A percentile compares a stretch with the other conserved stretches of the same genome.
These are phyloP conservation scores for Sarocladium oryzae DNA, from an alignment of 2,329 filamentous ascomycete genomes.

Conservation along the genomic window DNA sequence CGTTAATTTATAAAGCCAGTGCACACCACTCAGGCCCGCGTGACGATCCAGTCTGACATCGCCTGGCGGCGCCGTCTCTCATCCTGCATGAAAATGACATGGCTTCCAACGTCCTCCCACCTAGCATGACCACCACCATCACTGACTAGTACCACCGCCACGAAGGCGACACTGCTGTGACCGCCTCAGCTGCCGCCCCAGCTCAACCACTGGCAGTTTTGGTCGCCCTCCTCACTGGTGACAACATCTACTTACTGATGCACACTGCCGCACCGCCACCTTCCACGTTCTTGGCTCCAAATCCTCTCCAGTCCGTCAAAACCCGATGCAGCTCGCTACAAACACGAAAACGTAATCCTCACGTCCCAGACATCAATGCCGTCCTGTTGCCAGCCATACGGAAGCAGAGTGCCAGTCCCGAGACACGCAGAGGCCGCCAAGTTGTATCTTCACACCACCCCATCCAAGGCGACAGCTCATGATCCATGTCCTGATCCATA, in stretches of 20 bases:
- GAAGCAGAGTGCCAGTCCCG: too few species aligned
- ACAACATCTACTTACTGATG: not conserved
- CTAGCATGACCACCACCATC: not conserved
- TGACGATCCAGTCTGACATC: not conserved
- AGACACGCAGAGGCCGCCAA: not conserved
- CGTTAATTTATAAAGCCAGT: not conserved
- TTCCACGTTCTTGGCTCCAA: not conserved
- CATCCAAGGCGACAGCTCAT: not conserved
- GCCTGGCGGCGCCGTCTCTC: not conserved
- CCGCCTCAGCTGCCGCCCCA: not conserved
- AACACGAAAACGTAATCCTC: too few species aligned
- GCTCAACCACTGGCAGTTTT: too few species aligned
- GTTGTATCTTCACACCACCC: not conserved
- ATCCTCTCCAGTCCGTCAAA: not conserved
- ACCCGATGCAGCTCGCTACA: not conserved
- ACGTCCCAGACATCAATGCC: too few species aligned
- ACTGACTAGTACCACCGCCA: not conserved
- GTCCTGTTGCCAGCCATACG: too few species aligned
- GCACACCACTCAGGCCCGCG: not conserved
- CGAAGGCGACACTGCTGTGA: not conserved
- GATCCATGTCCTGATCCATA: constrained; percentile 8
- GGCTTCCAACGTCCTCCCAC: not conserved
- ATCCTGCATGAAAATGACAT: not conserved
- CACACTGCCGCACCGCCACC: constrained; percentile 2
- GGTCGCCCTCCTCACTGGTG: not conserved